These are phyloP conservation scores for Voacanga thouarsii DNA, from an alignment of 257 asterid species.

Conservation along the genomic window DNA sequence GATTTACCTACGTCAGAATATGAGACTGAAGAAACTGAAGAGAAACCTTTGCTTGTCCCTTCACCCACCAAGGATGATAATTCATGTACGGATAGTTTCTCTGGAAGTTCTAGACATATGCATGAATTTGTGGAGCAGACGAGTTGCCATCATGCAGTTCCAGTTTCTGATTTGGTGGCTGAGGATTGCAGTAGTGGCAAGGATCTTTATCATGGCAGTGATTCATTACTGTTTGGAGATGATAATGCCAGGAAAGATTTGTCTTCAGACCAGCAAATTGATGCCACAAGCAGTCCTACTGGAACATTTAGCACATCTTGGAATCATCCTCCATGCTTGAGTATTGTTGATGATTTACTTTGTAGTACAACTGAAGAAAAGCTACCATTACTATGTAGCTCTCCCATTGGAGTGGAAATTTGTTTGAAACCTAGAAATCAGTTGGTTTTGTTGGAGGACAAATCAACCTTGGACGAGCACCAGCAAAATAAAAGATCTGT, in stretches of 20 bases:
- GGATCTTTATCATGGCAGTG: slow-evolving; percentile 29
- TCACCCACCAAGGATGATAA: slow-evolving; percentile 28
- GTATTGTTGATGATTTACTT: slow-evolving; percentile 28
- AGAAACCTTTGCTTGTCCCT: slow-evolving; percentile 15
- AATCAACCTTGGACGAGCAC: slow-evolving; percentile 29
- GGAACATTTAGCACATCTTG: slow-evolving; percentile 23
- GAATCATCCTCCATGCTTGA: slow-evolving; percentile 18
- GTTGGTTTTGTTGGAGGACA: slow-evolving; percentile 24
- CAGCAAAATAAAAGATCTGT: slow-evolving; percentile 29
- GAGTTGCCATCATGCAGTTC: slow-evolving; percentile 21
- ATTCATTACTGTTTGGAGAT: slow-evolving; percentile 18
- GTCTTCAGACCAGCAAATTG: slow-evolving; percentile 26
- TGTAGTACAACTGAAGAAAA: slow-evolving; percentile 27
- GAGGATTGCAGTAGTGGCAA: slow-evolving; percentile 14
- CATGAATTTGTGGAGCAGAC: slow-evolving; percentile 30
- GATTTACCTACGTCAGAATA: slow-evolving; percentile 33
- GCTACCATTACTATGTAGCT: slow-evolving; percentile 25
- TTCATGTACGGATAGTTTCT: slow-evolving; percentile 24
- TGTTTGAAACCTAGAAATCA: slow-evolving; percentile 26
- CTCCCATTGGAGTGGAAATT: slow-evolving; percentile 20
- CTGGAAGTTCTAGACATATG: slow-evolving; percentile 23
- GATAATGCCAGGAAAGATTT: slow-evolving; percentile 25
- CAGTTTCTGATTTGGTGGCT: slow-evolving; percentile 26
- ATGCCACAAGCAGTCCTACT: slow-evolving; percentile 24
- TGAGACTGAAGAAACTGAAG: slow-evolving; percentile 18